Base-by-base conservation (phyloP, 208 protist species). In the Porcisia hertigi region DNA sequence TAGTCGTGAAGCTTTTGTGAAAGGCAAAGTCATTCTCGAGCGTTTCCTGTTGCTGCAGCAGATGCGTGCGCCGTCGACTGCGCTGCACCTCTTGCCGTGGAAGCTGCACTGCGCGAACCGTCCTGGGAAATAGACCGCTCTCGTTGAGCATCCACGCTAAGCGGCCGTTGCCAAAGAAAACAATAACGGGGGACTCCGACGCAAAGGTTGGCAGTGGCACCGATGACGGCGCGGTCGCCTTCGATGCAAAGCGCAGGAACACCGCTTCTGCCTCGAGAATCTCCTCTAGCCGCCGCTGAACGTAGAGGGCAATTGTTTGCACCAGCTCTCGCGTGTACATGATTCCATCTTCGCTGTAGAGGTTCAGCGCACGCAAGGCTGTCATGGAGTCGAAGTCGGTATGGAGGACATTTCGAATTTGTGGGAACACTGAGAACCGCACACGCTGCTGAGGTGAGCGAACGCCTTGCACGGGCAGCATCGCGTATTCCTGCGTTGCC, bases 101-200 rank as follows among this genome's bases (percentile, higher is more conserved):
- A 39, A 87, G 81, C 80, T 90, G 87, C 60, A 87, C 84, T 36
- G 88, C 75, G 3, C 75, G 77, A 30, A 94, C 86, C 9, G 65
- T 47, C 14, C 14, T 25, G 23, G 83, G 73, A 36, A 86, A 72
- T 41, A 91, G 53, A 1, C 80, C 80, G 7, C 74, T 83, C 39
- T 89, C 81, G 71, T 92, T 88, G 6, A 96, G 77, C 52, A 84
- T 66, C 75, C 81, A 91, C 5, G 89, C 80, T 20, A 96, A 77
- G 0, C 92, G 88, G 0, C 92, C 92, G 77, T 93, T 92, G 41
- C 85, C 87, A 52, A 96, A 96, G 71, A 91, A 85, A 63, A 71
- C 84, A 41, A 95, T 49, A 6, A 95, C 77, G 2, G 91, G 89
- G 11, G 86, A 86, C 41, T 86, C 82, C 7, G 63, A 14, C 7